These are phyloP conservation scores for Pseudozyma sp. DNA, from an alignment of 1,284 basidiomycete genomes.

Conservation along the genomic window DNA sequence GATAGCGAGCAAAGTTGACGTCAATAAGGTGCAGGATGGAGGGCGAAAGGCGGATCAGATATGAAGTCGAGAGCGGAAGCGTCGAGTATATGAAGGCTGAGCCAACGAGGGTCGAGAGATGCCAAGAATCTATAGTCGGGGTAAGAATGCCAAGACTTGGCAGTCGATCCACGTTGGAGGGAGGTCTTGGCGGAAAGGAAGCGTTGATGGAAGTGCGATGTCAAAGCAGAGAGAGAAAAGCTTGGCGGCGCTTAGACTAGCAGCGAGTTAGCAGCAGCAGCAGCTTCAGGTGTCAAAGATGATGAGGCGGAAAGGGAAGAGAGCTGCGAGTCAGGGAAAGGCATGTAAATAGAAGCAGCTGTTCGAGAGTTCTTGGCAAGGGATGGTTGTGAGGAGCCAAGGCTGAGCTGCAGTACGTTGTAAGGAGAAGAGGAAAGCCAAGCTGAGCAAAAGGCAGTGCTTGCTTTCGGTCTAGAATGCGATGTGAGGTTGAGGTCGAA, in stretches of 20 bases:
- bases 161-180: conserved; percentile 41
- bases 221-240: background rate
- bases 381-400: background rate
- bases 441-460: too few relatives aligned
- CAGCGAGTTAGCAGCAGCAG: too few relatives aligned
- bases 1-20: conserved; percentile 5
- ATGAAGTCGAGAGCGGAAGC: background rate
- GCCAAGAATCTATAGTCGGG: conserved; percentile 47
- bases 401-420: too few relatives aligned
- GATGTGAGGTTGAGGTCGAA: too few relatives aligned
- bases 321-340: background rate
- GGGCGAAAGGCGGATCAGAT: background rate
- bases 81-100: conserved; percentile 47
- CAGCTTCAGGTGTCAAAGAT: background rate
- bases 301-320: conserved; percentile 6
- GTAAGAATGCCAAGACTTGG: conserved; percentile 41
- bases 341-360: conserved; percentile 7
- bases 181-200: conserved; percentile 1
- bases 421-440: background rate
- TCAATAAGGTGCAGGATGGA: conserved; percentile 4
- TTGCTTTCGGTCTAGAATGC: background rate
- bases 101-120: conserved; percentile 1
- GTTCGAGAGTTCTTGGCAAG: conserved; percentile 27
- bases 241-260: conserved; percentile 6
- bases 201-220: background rate